These are phyloP conservation scores for Penicillium nordicum DNA, from an alignment of 2,329 filamentous ascomycete genomes.

Conservation along the genomic window DNA sequence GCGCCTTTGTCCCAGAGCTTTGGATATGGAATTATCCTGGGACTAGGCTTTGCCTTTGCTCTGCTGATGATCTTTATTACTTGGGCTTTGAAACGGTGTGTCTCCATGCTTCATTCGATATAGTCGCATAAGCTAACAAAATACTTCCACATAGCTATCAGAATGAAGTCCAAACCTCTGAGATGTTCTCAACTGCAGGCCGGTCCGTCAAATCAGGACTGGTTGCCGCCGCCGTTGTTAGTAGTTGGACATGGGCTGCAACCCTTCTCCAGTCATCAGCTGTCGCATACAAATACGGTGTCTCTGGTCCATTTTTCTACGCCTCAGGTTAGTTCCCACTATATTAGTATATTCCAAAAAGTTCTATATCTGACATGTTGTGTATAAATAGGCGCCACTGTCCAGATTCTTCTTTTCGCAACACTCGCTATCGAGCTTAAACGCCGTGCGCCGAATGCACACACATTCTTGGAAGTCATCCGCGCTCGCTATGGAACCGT, in stretches of 20 bases:
- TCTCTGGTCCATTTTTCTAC: constrained; percentile 64
- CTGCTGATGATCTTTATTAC: constrained; percentile 73
- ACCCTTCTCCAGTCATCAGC: constrained; percentile 74
- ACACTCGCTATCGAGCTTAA: constrained; percentile 89
- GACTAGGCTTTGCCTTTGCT: constrained; percentile 70
- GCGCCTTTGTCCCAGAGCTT: constrained; percentile 54
- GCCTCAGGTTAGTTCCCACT: constrained; percentile 55
- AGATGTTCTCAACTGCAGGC: constrained; percentile 89
- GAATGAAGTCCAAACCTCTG: constrained; percentile 75
- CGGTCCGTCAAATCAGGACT: constrained; percentile 85
- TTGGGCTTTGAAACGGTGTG: constrained; percentile 61
- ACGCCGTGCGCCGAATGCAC: constrained; percentile 79
- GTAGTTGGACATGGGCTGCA: constrained; percentile 89
- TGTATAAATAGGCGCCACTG: constrained; percentile 58
- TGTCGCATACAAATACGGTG: constrained; percentile 77
- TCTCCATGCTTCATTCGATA: background rate
- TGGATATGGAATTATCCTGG: constrained; percentile 75
- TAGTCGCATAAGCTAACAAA: background rate
- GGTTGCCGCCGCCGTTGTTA: constrained; percentile 85
- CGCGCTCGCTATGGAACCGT: constrained; percentile 70
- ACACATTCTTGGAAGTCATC: constrained; percentile 79
- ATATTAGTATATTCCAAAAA: background rate
- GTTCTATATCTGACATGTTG: constrained; percentile 55
- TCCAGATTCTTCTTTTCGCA: constrained; percentile 85
- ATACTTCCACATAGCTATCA: constrained; percentile 51